Base-by-base conservation (phyloP, 2,329 filamentous ascomycete genomes). In the Claviceps quebecensis region DNA sequence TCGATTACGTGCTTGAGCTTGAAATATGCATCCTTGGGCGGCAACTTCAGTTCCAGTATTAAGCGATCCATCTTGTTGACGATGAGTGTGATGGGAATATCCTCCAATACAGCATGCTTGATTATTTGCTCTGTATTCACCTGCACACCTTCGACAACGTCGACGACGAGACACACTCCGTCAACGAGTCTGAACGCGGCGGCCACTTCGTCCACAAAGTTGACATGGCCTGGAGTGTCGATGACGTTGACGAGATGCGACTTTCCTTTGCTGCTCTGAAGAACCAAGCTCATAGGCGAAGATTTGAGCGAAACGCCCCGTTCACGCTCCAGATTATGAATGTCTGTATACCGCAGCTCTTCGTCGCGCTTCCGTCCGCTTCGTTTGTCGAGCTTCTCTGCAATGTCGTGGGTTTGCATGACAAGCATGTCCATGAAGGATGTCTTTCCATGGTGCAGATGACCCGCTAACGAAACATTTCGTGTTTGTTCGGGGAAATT, bases 1-100 rank as follows among this genome's bases (percentile, higher is more conserved):
- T 98, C 93, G 50, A 98, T 81, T n/a, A 96, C 89, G 66, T 97
- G 90, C 70, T 96, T 97, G 51, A 98, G 75, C 74, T 98, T 98
- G 76, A 96, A 97, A 71, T 98, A 98, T 13, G 93, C 93, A 64
- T 98, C 93, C 57, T 83, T 87, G 2, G 93, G 93, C 2, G 93
- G 93, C 14, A 98, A 76, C 66, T 95, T 95, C 48, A 98, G 74
- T 69, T 98, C 93, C 45, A 98, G 70, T 55, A 98, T 95, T 54
- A 98, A 72, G 23, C 93, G 83, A 61, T 98, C 93, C 81, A 98
- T 85, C 72, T 98, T 98, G 76, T 97, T 98, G 69, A 98, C 78
- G 52, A 98, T 81, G 55, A 98, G 72, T 0, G 88, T 93, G 58
- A 98, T 70, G 1, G 93, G 91, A 4, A 97, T 75, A 59, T 89